phyloP scores from a whole-genome alignment of 2,329 filamentous ascomycete genomes.

The Lachnellula subtilissima region DNA sequence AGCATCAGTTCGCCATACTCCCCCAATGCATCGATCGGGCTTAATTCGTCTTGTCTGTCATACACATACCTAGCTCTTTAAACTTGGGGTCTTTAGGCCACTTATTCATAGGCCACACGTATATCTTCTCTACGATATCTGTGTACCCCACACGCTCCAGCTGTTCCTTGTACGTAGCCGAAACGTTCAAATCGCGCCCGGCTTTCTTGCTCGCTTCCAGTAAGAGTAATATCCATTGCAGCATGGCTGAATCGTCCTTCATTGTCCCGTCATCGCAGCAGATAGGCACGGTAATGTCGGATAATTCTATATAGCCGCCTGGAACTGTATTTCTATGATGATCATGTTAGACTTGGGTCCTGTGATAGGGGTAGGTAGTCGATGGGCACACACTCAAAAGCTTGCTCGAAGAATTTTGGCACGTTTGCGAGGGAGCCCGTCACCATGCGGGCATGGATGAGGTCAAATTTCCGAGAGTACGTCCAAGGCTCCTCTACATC shows the following conservation, averaged over 20 bases:
- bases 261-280: slow-evolving; percentile 33
- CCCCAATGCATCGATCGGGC: no score
- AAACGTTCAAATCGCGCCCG: slow-evolving; percentile 28
- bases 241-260: slow-evolving; percentile 5
- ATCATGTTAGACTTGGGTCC: no score
- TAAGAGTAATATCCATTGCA: slow-evolving; percentile 19
- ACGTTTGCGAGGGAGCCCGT: slow-evolving; percentile 2
- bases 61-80: slow-evolving; percentile 1
- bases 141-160: slow-evolving; percentile 15
- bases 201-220: slow-evolving; percentile 29
- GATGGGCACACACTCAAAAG: slow-evolving; percentile 4
- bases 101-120: slow-evolving; percentile 44
- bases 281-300: slow-evolving; percentile 22
- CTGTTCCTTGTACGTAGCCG: slow-evolving; percentile 15
- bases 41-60: no score
- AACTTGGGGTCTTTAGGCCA: slow-evolving; percentile 45
- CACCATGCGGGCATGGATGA: slow-evolving; percentile 41
- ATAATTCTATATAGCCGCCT: slow-evolving; percentile 30
- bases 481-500: slow-evolving; percentile 47
- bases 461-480: slow-evolving; percentile 42
- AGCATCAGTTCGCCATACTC: no score
- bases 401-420: slow-evolving; percentile 1
- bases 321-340: slow-evolving; percentile 7
- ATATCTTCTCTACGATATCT: slow-evolving; percentile 35
- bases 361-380: no score